These are phyloP conservation scores for Picea abies DNA, from an alignment of 83 land plant species.

Conservation along the genomic window DNA sequence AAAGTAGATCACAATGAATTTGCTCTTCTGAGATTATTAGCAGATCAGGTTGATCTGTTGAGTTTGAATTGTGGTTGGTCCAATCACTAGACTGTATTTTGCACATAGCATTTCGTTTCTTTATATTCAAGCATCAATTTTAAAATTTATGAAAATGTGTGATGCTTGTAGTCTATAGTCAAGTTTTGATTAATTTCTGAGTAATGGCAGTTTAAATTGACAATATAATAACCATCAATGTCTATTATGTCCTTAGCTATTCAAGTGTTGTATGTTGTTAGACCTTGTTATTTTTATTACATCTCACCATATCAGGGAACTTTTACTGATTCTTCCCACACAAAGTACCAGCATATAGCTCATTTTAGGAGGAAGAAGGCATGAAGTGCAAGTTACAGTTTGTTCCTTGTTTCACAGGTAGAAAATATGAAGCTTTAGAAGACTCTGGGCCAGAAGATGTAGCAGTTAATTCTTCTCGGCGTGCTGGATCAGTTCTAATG, in stretches of 20 bases:
- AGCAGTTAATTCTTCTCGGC: conserved; percentile 27
- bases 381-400: background rate
- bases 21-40: no score
- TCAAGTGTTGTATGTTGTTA: background rate
- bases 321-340: background rate
- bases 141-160: background rate
- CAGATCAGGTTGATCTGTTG: no score
- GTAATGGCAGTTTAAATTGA: background rate
- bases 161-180: background rate
- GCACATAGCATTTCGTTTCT: background rate
- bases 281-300: background rate
- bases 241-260: background rate
- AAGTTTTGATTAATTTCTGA: background rate
- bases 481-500: conserved; percentile 21
- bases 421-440: conserved; percentile 54
- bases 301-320: background rate
- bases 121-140: background rate
- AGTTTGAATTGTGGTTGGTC: no score
- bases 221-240: background rate
- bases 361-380: background rate
- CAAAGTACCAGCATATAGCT: no score
- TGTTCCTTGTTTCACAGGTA: conserved; percentile 37
- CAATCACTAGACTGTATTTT: no score
- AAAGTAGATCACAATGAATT: no score
- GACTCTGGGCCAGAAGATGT: conserved; percentile 45